Percentiles rank a stretch among this genome's conserved stretches.
These are phyloP conservation scores for Entonaema liquescens DNA, from an alignment of 495 filamentous ascomycete genomes.

Conservation along the genomic window DNA sequence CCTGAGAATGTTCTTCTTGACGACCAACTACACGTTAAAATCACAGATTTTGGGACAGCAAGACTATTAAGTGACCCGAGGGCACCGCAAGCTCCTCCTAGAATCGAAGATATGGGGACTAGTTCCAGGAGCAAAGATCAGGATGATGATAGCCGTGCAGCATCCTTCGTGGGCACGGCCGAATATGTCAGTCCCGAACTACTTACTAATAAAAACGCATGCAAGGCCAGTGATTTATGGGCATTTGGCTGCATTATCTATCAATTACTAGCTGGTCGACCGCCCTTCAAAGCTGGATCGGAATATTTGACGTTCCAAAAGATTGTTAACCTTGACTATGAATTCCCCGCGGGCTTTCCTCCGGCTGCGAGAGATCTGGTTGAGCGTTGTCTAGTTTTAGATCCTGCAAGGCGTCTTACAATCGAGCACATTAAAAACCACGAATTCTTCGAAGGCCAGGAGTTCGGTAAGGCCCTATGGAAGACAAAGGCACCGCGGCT, in stretches of 20 bases:
- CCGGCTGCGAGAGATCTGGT: slow-evolving; percentile 88
- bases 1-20: slow-evolving; percentile 97
- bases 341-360: slow-evolving; percentile 92
- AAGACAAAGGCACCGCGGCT: slow-evolving; percentile 88
- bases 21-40: slow-evolving; percentile 96
- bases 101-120: slow-evolving; percentile 49
- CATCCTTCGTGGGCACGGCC: slow-evolving; percentile 97
- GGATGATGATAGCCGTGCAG: slow-evolving; percentile 71
- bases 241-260: slow-evolving; percentile 99
- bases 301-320: slow-evolving; percentile 99
- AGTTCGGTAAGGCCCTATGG: slow-evolving; percentile 88
- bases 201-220: slow-evolving; percentile 92
- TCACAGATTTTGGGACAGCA: slow-evolving; percentile 98
- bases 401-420: slow-evolving; percentile 85
- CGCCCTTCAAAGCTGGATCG: slow-evolving; percentile 96
- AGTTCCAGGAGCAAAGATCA: slow-evolving; percentile 52
- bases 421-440: slow-evolving; percentile 98
- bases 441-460: slow-evolving; percentile 92
- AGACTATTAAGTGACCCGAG: slow-evolving; percentile 82
- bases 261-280: slow-evolving; percentile 89
- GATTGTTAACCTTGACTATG: slow-evolving; percentile 92
- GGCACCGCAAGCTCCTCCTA: slow-evolving; percentile 53
- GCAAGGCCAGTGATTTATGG: slow-evolving; percentile 98
- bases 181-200: slow-evolving; percentile 99
- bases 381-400: slow-evolving; percentile 88